phyloP scores from a whole-genome alignment of 306 rosid genomes.

The Rosa multiflora region DNA sequence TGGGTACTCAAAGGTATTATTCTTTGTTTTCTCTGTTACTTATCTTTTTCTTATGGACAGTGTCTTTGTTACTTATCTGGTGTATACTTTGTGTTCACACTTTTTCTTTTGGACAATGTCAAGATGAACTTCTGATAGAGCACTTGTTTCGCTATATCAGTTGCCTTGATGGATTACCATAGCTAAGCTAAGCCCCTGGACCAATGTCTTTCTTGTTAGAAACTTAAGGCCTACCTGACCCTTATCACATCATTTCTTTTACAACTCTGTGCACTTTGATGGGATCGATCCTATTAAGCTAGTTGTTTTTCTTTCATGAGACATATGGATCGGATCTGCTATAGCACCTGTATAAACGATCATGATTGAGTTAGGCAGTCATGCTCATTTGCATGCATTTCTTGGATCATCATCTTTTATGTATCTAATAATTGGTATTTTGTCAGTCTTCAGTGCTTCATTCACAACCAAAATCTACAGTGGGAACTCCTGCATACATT shows the following conservation, averaged over 20 bases:
- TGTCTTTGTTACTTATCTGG: slow-evolving; percentile 13
- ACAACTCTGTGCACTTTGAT: background rate
- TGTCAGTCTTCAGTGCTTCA: slow-evolving; percentile 87
- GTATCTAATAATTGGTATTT: slow-evolving; percentile 29
- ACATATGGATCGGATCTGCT: slow-evolving; percentile 14
- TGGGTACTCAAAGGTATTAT: slow-evolving; percentile 85
- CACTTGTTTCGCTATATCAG: background rate
- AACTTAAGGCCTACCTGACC: background rate
- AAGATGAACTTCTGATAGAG: background rate
- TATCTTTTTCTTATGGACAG: background rate
- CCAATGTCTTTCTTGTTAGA: background rate
- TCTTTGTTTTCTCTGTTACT: slow-evolving; percentile 7
- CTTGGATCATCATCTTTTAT: background rate
- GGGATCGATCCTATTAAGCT: background rate
- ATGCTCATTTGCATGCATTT: slow-evolving; percentile 3
- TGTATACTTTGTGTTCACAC: slow-evolving; percentile 10
- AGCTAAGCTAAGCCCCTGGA: background rate
- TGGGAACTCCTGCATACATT: slow-evolving; percentile 97
- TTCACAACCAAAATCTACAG: slow-evolving; percentile 96
- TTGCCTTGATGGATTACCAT: background rate
- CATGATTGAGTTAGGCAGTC: background rate
- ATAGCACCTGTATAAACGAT: background rate
- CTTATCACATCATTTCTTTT: background rate
- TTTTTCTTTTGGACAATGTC: background rate
- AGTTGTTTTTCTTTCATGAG: background rate